phyloP scores from a whole-genome alignment of 129 eudicot species.

The Kitagawia praeruptora region DNA sequence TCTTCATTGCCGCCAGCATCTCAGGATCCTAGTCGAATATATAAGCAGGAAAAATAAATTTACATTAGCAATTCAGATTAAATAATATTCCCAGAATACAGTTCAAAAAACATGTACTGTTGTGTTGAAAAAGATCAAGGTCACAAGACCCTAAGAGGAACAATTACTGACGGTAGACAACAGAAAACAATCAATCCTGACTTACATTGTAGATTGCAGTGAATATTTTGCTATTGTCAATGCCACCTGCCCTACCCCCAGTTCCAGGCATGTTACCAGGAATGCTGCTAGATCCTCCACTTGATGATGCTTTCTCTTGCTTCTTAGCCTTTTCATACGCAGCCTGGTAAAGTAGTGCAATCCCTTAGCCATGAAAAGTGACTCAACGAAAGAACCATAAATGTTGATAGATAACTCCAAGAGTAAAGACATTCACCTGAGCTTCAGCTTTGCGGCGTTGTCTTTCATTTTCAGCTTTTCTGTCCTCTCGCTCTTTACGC shows the following conservation, averaged over 20 bases:
- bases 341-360: conserved; percentile 19
- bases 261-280: conserved; percentile 22
- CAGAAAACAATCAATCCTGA: background rate
- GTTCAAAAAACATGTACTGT: background rate
- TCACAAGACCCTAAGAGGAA: background rate
- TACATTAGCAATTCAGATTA: background rate
- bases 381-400: background rate
- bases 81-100: background rate
- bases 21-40: conserved; percentile 68
- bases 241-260: conserved; percentile 41
- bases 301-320: too few species aligned
- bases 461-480: conserved; percentile 59
- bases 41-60: background rate
- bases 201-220: conserved; percentile 69
- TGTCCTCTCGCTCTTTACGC: conserved; percentile 72
- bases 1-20: conserved; percentile 76
- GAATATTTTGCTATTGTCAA: conserved; percentile 72
- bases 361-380: too few species aligned
- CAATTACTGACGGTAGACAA: background rate
- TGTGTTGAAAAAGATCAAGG: background rate
- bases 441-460: conserved; percentile 80
- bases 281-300: too few species aligned
- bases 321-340: conserved; percentile 79
- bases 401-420: background rate
- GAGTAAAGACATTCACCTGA: conserved; percentile 30